Percentiles rank a stretch among this genome's conserved stretches.
These are phyloP conservation scores for Suhomyces xylopsoci DNA, from an alignment of 805 yeast genomes.

Conservation along the genomic window DNA sequence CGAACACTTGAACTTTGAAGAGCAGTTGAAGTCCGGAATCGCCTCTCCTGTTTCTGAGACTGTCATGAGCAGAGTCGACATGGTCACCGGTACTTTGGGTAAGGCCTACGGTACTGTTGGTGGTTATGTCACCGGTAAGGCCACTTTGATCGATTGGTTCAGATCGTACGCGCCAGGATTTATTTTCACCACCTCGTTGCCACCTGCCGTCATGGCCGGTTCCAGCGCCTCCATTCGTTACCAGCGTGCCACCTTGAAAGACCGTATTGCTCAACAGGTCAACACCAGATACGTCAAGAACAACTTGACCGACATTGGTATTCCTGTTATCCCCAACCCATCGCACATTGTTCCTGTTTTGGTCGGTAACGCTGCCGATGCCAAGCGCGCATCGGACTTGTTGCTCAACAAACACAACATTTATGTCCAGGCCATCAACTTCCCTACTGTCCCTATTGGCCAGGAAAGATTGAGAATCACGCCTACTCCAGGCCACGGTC, in stretches of 20 bases:
- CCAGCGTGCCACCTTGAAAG: slow-evolving; percentile 72
- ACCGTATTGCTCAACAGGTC: slow-evolving; percentile 79
- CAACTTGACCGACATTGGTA: slow-evolving; percentile 63
- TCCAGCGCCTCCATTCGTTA: slow-evolving; percentile 82
- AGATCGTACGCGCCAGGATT: slow-evolving; percentile 97
- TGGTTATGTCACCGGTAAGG: slow-evolving; percentile 92
- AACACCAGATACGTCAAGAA: slow-evolving; percentile 83
- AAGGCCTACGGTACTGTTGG: slow-evolving; percentile 97
- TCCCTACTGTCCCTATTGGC: slow-evolving; percentile 96
- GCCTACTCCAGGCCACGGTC: slow-evolving; percentile 96
- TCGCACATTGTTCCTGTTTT: slow-evolving; percentile 95
- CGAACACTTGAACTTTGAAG: slow-evolving; percentile 88
- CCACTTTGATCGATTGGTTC: slow-evolving; percentile 85
- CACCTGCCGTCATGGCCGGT: slow-evolving; percentile 98
- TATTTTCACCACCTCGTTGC: slow-evolving; percentile 93
- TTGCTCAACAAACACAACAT: slow-evolving; percentile 80
- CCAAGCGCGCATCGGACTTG: slow-evolving; percentile 87
- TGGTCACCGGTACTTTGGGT: slow-evolving; percentile 96
- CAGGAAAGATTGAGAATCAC: slow-evolving; percentile 95
- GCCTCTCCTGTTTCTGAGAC: slow-evolving; percentile 49
- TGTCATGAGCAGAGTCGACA: slow-evolving; percentile 86
- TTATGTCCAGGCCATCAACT: slow-evolving; percentile 97
- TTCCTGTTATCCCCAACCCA: slow-evolving; percentile 97
- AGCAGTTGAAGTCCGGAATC: slow-evolving; percentile 68
- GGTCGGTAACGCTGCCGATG: slow-evolving; percentile 91